Evolutionary conservation across 192 early-diverging fungal species (phyloP), one percentile per base, ranked within the genome.

Genomic region (Coemansia sp.): DNA sequence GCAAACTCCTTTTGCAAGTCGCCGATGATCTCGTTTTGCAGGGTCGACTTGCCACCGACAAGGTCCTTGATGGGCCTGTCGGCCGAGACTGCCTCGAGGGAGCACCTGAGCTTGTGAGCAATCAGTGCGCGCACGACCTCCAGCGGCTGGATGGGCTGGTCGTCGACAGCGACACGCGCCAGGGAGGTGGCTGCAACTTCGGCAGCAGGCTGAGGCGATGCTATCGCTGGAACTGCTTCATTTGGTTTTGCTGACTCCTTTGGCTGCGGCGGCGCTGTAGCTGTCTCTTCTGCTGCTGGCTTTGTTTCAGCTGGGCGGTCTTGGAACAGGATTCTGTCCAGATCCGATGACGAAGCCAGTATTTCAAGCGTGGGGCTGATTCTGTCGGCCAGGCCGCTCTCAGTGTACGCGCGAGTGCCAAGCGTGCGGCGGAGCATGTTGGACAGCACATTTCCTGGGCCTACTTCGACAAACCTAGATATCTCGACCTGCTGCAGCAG

Each of bases 1-100:
- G 76, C 68, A 80, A 98, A 96, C 78, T 98, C 96, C 64, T 92
- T 94, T 57, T 90, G 91, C 41, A 97, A 80, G 77, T 98, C 96
- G 80, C 96, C 96, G 40, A 97, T 85, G 54, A 98, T 96, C 73
- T 98, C 96, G 84, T 98, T 98, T 71, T 96, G 96, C 54, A 98
- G 85, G 27, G 96, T 98, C 2, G 93, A 95, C 73, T 97, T 97
- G 66, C 96, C 96, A 49, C 93, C 94, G 20, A 94, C 92, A 37
- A 98, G 88, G 54, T 97, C 95, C 83, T 95, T 67, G 43, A 85
- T 70, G 41, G 89, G 86, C 80, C 42, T 31, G 12, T 38, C 38
- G 19, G 87, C 77, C 19, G 89, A 82, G 38, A 98, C 76, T n/a
- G 94, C 91, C 38, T 77, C 78, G 5, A 95, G 70, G 3, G 90